Evolutionary conservation across 441 rosid species (phyloP).

Genomic region (Monsonia emarginata): DNA sequence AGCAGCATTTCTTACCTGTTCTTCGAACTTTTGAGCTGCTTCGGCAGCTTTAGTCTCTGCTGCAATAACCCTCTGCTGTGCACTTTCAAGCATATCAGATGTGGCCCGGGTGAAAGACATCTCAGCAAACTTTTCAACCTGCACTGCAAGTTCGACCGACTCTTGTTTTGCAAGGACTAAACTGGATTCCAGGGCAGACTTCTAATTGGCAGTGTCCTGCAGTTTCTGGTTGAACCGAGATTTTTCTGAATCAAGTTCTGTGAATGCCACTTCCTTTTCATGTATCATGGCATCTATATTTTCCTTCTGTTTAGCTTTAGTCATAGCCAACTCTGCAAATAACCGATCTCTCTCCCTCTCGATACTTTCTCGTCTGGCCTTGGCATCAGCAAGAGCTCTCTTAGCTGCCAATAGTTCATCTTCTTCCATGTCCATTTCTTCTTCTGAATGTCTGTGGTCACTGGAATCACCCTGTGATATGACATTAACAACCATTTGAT

Average conservation of each 20-base stretch:
- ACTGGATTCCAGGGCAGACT: conserved; percentile 30
- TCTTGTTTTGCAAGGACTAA: conserved; percentile 38
- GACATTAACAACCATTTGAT: conserved; percentile 13
- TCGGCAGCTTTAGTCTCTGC: conserved; percentile 41
- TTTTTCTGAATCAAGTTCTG: conserved; percentile 31
- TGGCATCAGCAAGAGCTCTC: conserved; percentile 32
- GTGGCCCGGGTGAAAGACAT: conserved; percentile 36
- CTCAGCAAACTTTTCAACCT: conserved; percentile 42
- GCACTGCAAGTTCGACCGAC: conserved; percentile 38
- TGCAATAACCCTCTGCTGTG: conserved; percentile 32
- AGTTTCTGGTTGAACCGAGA: conserved; percentile 31
- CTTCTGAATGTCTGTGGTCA: conserved; percentile 12
- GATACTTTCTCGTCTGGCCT: conserved; percentile 23
- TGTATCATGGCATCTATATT: conserved; percentile 24
- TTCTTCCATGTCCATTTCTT: conserved; percentile 17
- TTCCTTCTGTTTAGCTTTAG: conserved; percentile 34
- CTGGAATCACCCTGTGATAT: conserved; percentile 24
- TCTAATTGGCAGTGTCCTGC: conserved; percentile 31
- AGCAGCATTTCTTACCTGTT: conserved; percentile 33
- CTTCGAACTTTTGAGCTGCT: conserved; percentile 30
- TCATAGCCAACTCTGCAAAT: conserved; percentile 30
- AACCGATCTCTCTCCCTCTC: conserved; percentile 34
- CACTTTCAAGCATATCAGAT: conserved; percentile 30
- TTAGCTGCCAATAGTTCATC: conserved; percentile 22
- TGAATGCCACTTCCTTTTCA: conserved; percentile 32